Evolutionary conservation across 257 asterid genomes (phyloP).

Genomic region (Petunia secreta): DNA sequence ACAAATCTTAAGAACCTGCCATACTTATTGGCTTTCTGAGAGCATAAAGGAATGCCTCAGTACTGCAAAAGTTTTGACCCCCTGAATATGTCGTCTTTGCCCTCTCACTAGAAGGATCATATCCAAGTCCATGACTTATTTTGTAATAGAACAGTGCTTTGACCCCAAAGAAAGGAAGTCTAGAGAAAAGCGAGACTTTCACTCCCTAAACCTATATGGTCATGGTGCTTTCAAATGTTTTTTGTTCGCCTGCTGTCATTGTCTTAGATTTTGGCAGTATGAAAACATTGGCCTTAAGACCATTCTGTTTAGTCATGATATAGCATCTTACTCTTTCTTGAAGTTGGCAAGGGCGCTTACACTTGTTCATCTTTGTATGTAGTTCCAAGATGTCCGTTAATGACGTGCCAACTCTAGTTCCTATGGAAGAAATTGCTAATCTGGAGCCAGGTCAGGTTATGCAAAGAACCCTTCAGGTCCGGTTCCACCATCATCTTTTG

Average conservation of each 20-base stretch:
- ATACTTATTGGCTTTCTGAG: too few relatives aligned
- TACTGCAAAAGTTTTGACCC: too few relatives aligned
- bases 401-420: slow-evolving; percentile 57
- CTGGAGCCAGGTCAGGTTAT: slow-evolving; percentile 71
- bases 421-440: slow-evolving; percentile 69
- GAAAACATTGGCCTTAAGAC: neutral
- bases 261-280: neutral
- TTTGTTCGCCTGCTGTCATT: slow-evolving; percentile 8
- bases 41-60: too few relatives aligned
- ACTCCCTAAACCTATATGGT: too few relatives aligned
- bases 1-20: too few relatives aligned
- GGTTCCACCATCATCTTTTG: slow-evolving; percentile 87
- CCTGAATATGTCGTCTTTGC: too few relatives aligned
- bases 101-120: too few relatives aligned
- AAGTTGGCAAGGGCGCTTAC: slow-evolving; percentile 16
- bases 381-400: slow-evolving; percentile 49
- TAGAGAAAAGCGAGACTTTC: too few relatives aligned
- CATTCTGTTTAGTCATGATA: slow-evolving; percentile 8
- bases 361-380: slow-evolving; percentile 39
- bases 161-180: too few relatives aligned
- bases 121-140: too few relatives aligned
- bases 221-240: neutral
- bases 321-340: slow-evolving; percentile 14
- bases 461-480: slow-evolving; percentile 68
- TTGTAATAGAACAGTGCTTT: too few relatives aligned